These are phyloP conservation scores for Candida sonorensis DNA, from an alignment of 805 yeast genomes.

Conservation along the genomic window DNA sequence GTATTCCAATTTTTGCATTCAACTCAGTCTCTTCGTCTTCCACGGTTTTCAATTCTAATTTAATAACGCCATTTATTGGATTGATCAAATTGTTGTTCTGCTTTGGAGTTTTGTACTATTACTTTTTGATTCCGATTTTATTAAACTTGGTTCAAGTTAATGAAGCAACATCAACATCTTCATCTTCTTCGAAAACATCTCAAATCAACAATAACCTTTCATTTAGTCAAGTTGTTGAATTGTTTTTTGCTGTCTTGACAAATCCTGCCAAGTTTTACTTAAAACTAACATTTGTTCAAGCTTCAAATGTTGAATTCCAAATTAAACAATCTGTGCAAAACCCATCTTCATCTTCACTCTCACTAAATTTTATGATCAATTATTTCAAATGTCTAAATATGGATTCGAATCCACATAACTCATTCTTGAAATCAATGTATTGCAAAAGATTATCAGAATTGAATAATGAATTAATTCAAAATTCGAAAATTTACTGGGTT, in stretches of 20 bases:
- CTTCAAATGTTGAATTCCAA: conserved; percentile 11
- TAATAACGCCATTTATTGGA: conserved; percentile 23
- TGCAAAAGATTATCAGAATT: conserved; percentile 13
- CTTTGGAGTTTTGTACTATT: conserved; percentile 13
- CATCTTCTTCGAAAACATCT: too few species aligned
- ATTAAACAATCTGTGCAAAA: conserved; percentile 5
- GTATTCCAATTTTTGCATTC: conserved; percentile 25
- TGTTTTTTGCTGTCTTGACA: conserved; percentile 2
- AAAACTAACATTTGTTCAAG: conserved; percentile 5
- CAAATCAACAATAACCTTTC: conserved; percentile 1
- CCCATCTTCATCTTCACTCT: too few species aligned
- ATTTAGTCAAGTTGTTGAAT: conserved; percentile 3
- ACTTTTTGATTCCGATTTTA: conserved; percentile 14
- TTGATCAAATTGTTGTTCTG: conserved; percentile 19
- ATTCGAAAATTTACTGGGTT: conserved; percentile 2
- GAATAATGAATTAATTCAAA: conserved; percentile 1
- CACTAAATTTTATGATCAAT: too few species aligned
- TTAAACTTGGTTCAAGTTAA: conserved; percentile 2
- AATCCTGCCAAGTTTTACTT: conserved; percentile 13
- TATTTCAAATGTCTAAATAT: background rate
- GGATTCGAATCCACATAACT: conserved; percentile 6
- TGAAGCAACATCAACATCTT: conserved; percentile 1
- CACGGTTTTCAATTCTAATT: conserved; percentile 10
- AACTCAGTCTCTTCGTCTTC: conserved; percentile 14
- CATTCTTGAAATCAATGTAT: conserved; percentile 18